phyloP scores from a whole-genome alignment of 352 stramenopile genomes.

The Phytophthora fragariae region DNA sequence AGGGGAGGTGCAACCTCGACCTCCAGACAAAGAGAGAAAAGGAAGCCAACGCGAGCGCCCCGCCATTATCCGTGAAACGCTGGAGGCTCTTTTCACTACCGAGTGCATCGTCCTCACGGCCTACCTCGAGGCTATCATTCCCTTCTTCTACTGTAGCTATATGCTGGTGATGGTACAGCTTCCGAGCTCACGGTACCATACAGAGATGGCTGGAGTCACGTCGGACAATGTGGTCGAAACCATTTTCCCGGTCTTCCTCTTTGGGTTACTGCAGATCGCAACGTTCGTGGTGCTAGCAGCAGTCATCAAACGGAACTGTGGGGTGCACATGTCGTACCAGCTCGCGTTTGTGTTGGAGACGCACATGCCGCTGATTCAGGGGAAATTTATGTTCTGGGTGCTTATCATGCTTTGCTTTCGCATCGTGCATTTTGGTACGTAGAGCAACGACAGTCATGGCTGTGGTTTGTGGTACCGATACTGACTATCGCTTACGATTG shows the following conservation, averaged over 20 bases:
- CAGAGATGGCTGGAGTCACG: constrained; percentile 22
- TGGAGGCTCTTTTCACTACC: constrained; percentile 33
- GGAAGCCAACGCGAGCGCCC: background rate
- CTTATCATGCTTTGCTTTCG: constrained; percentile 23
- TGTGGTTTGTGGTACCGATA: background rate
- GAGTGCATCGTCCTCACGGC: constrained; percentile 46
- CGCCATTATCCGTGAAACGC: constrained; percentile 15
- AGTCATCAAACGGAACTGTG: constrained; percentile 32
- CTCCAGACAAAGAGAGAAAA: background rate
- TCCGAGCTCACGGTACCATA: constrained; percentile 28
- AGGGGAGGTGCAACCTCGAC: background rate
- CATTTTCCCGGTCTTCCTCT: constrained; percentile 29
- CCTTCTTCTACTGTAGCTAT: constrained; percentile 39
- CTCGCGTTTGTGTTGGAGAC: constrained; percentile 48
- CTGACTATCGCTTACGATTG: background rate
- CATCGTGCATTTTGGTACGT: constrained; percentile 23
- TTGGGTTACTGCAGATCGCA: constrained; percentile 28
- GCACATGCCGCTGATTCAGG: constrained; percentile 30
- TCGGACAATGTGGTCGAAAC: constrained; percentile 1
- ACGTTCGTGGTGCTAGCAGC: constrained; percentile 32
- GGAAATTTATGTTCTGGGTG: constrained; percentile 27
- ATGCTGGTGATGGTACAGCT: constrained; percentile 31
- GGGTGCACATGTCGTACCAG: constrained; percentile 34
- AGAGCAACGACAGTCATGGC: background rate
- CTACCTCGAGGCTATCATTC: constrained; percentile 48